Conservation (phyloP, 306 rosid genomes). For the Vigna trinervia region DNA sequence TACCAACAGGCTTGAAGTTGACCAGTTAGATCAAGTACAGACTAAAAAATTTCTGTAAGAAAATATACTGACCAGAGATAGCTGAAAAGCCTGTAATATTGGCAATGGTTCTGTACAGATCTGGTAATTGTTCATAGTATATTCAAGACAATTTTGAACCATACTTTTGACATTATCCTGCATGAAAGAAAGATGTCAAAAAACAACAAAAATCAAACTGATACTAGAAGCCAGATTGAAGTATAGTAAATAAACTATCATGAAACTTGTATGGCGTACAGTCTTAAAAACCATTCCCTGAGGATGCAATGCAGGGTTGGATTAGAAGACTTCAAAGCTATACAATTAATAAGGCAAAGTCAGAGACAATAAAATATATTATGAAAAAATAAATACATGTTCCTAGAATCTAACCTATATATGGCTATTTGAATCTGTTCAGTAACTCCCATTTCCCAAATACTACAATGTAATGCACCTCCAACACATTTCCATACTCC, state of each 20-base stretch:
- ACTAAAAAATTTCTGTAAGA: constrained; percentile 22
- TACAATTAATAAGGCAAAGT: constrained; percentile 14
- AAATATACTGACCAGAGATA: constrained; percentile 77
- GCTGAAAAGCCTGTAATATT: constrained; percentile 79
- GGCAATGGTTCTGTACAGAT: constrained; percentile 62
- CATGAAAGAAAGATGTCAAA: constrained; percentile 48
- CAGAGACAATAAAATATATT: constrained; percentile 14
- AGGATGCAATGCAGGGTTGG: constrained; percentile 14
- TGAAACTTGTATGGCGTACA: neutral
- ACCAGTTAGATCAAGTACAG: constrained; percentile 28
- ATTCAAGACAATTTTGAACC: constrained; percentile 70
- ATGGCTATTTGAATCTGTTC: neutral
- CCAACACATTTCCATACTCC: constrained; percentile 24
- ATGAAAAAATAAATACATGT: constrained; percentile 18
- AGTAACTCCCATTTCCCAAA: constrained; percentile 26
- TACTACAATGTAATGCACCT: constrained; percentile 1
- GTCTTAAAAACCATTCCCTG: constrained; percentile 20
- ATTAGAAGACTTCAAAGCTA: constrained; percentile 21
- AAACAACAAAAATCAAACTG: constrained; percentile 17
- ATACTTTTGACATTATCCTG: constrained; percentile 67
- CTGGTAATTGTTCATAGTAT: constrained; percentile 69
- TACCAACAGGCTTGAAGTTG: constrained; percentile 11
- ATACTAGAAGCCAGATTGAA: constrained; percentile 17
- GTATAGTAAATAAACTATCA: constrained; percentile 20
- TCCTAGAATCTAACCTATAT: neutral